Evolutionary conservation across 2,329 filamentous ascomycete species (phyloP).

Genomic region (Penicillium sp.): DNA sequence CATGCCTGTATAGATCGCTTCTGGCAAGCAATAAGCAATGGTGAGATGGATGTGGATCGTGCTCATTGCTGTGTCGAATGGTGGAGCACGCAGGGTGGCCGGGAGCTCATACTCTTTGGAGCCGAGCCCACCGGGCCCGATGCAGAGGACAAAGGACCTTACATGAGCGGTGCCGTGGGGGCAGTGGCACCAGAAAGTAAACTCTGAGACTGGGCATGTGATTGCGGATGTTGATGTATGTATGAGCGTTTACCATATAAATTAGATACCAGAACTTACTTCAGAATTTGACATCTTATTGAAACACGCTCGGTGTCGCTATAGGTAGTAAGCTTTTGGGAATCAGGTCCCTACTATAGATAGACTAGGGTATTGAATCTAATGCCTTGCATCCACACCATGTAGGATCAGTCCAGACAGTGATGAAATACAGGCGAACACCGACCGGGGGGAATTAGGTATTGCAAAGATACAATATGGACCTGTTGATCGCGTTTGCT

Average conservation of each 20-base stretch:
- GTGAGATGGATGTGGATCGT: conserved; percentile 83
- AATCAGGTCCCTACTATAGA: no score
- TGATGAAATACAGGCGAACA: no score
- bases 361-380: no score
- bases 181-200: conserved; percentile 42
- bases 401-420: conserved; percentile 10
- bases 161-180: conserved; percentile 54
- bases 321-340: no score
- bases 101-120: conserved; percentile 51
- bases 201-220: conserved; percentile 34
- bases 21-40: conserved; percentile 71
- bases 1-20: conserved; percentile 64
- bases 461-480: no score
- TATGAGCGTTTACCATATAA: conserved; percentile 2
- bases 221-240: neutral
- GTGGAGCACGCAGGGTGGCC: conserved; percentile 67
- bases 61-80: conserved; percentile 73
- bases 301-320: no score
- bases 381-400: no score
- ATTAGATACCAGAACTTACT: conserved; percentile 4
- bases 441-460: no score
- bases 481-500: neutral
- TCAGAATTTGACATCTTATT: neutral
- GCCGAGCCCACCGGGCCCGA: conserved; percentile 16
- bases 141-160: conserved; percentile 30